Base-by-base conservation (phyloP, 2,329 filamentous ascomycete genomes). In the Colletotrichum caudatum region DNA sequence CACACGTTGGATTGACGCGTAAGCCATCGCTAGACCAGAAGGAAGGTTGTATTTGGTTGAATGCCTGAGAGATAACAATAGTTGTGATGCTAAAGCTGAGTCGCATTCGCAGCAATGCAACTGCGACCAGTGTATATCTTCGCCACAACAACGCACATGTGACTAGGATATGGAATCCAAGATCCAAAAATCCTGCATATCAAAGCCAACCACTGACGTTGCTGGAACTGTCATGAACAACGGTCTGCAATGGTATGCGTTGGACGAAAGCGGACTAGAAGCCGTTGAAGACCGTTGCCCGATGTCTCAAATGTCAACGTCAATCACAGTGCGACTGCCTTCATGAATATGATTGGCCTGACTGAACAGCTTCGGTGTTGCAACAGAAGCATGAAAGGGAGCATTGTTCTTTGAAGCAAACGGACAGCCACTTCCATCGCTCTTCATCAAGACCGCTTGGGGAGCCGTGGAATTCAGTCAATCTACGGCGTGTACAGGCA, bases 311-410 rank as follows among this genome's bases (percentile, higher is more conserved):
- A 70, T 35, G 50, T 69, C 58, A 61, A 61, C 1, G 75, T 75
- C 39, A 73, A 76, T 46, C 72, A 76, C 6, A 76, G 54, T 12
- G 75, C 76, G 18, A 76, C 72, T 8, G 56, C 12, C 18, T 20
- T 2, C 44, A n/a, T 5, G 44, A 46, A n/a, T 3, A 46, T 5
- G 41, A 46, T 14, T 7, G 7, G 44, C 18, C 44, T n/a, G 7
- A 14, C 1, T 46, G 44, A 11, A 46, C 11, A n/a, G 18, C 44
- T n/a, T 46, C 7, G 44, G 18, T 44, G 41, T 44, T 7, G 20
- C 41, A 8, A 20, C 41, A 44, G 20, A 44, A 2, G 16, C 6
- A 44, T 2, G 8, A 18, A 44, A 12, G 41, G 18, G 16, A 44
- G 41, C 8, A 3, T 44, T 44, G 41, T 6, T 44, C 41, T 20